Base-by-base conservation (phyloP, 1,139 yeast genomes). In the Sugiyamaella sp. region DNA sequence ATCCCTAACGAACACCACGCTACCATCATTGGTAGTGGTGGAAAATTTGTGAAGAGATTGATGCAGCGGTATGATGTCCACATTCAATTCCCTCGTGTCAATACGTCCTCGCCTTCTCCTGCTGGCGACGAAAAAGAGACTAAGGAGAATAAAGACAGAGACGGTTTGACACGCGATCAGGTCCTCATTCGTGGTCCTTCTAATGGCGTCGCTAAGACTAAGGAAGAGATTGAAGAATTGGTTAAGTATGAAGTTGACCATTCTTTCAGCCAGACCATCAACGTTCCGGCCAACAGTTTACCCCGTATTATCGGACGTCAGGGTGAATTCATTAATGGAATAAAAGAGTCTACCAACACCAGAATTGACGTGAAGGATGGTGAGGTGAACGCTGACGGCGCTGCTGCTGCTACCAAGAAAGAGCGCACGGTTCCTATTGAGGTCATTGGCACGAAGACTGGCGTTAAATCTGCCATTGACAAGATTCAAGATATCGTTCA, bases 121-220 rank as follows among this genome's bases (percentile, higher is more conserved):
- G 32, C 49, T 2, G 38, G n/a, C 70, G 45, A 62, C 63, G 46
- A 71, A 19, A 43, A 43, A 19, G 47, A 63, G 59, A 29, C 49
- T 46, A 61, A 77, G 10, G 56, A 71, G 65, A 58, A 62, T 14
- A 32, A n/a, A 32, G 39, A 32, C 17, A 61, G 60, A 21, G 57
- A 49, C 40, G 64, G 62, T 20, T 53, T 49, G 17, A 57, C 46
- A 29, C 65, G 63, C 62, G 88, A 89, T 64, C 87, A 85, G 63
- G 89, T 93, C 53, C 77, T 84, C 33, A 80, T 95, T 59, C 85
- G 85, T 65, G 99, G 99, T 51, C 96, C 98, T 51, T 88, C 97
- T 19, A 85, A 85, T 71, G 93, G 91, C 61, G 98, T 89, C 45
- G 79, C 82, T 27, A 85, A 86, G 68, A 95, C 96, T 43, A 84